Conservation (phyloP, 768 basidiomycete genomes). For the Lentinula boryana region DNA sequence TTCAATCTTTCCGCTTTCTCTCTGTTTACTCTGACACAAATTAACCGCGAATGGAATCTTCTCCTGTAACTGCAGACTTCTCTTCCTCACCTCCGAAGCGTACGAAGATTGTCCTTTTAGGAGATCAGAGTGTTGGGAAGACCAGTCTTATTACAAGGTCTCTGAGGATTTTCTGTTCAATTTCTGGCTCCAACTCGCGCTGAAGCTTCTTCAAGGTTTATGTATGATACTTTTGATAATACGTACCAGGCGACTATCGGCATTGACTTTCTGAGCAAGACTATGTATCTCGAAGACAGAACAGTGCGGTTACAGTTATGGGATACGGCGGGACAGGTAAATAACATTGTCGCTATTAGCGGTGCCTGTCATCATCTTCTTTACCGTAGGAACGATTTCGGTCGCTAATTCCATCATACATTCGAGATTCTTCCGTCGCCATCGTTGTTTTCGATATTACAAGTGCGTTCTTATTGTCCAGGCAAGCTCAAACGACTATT, state of each 20-base stretch:
- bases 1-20: neutral
- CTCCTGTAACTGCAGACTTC: constrained; percentile 75
- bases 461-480: constrained; percentile 47
- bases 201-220: constrained; percentile 50
- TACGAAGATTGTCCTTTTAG: constrained; percentile 93
- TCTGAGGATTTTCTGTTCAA: constrained; percentile 16
- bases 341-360: neutral
- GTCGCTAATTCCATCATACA: constrained; percentile 96
- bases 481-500: constrained; percentile 2
- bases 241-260: constrained; percentile 98
- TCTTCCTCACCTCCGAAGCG: constrained; percentile 88
- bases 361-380: neutral
- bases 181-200: neutral
- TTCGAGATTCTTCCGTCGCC: constrained; percentile 96
- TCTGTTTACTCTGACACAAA: neutral
- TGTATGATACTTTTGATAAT: constrained; percentile 99
- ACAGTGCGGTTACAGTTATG: constrained; percentile 96
- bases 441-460: constrained; percentile 99
- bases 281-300: constrained; percentile 98
- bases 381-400: constrained; percentile 83
- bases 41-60: constrained; percentile 34
- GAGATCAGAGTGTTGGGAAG: constrained; percentile 98
- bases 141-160: constrained; percentile 96
- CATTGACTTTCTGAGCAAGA: constrained; percentile 99
- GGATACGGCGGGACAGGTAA: constrained; percentile 95